Conservation (phyloP, 169 alveolate genomes). For the Babesia ovis region DNA sequence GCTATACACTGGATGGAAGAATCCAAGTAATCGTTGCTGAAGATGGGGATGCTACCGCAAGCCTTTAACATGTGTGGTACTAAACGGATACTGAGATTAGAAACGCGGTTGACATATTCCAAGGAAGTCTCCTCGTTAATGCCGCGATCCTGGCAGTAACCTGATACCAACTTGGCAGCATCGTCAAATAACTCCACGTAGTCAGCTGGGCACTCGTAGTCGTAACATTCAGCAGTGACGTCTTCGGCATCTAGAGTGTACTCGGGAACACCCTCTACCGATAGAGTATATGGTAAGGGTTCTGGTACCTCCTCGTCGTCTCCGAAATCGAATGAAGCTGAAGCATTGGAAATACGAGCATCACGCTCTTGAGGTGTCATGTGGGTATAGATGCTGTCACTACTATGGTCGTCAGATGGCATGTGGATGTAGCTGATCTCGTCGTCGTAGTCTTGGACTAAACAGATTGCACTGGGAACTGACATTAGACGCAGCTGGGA, state of each 20-base stretch:
- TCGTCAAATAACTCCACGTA: slow-evolving; percentile 7
- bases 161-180: slow-evolving; percentile 1
- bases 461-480: neutral
- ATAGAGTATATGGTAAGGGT: neutral
- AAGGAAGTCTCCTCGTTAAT: slow-evolving; percentile 15
- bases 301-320: neutral
- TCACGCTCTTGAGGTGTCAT: neutral
- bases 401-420: neutral
- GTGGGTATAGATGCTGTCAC: neutral
- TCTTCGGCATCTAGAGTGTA: slow-evolving; percentile 16
- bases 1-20: neutral
- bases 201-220: slow-evolving; percentile 21
- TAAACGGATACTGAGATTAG: slow-evolving; percentile 41
- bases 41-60: slow-evolving; percentile 30
- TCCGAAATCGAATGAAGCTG: neutral
- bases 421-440: neutral
- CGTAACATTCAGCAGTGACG: slow-evolving; percentile 19
- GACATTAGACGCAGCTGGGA: neutral
- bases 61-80: slow-evolving; percentile 48
- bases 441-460: neutral
- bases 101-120: slow-evolving; percentile 38
- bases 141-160: slow-evolving; percentile 27
- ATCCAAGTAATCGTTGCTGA: slow-evolving; percentile 37
- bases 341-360: neutral
- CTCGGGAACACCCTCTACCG: slow-evolving; percentile 26